Evolutionary conservation across 2,329 filamentous ascomycete species (phyloP).

Genomic region (Alternaria angustiovoidea): DNA sequence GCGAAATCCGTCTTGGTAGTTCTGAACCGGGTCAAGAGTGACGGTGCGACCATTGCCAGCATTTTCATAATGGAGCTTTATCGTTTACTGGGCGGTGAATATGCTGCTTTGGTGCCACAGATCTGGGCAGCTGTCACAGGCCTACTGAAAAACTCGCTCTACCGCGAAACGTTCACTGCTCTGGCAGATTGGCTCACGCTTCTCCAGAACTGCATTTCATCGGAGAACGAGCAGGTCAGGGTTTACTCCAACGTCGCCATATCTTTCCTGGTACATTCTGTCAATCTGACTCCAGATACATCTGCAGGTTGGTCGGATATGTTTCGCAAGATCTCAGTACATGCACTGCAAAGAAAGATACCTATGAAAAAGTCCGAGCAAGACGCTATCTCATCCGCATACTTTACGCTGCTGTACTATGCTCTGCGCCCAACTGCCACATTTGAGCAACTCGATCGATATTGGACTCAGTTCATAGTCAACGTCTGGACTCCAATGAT

Average conservation of each 20-base stretch:
- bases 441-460: constrained; percentile 71
- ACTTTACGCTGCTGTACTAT: constrained; percentile 64
- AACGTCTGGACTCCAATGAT: constrained; percentile 63
- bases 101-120: constrained; percentile 75
- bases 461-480: constrained; percentile 80
- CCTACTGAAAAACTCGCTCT: constrained; percentile 70
- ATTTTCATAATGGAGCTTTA: constrained; percentile 73
- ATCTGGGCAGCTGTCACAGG: constrained; percentile 88
- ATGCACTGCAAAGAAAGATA: constrained; percentile 53
- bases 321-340: constrained; percentile 36
- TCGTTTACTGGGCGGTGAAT: constrained; percentile 64
- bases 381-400: constrained; percentile 71
- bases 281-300: constrained; percentile 69
- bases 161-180: constrained; percentile 73
- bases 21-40: constrained; percentile 65
- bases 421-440: constrained; percentile 73
- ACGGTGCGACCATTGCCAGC: constrained; percentile 61
- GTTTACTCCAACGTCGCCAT: constrained; percentile 81
- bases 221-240: constrained; percentile 69
- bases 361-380: constrained; percentile 71
- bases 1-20: constrained; percentile 73
- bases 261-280: constrained; percentile 81
- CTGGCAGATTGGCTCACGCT: constrained; percentile 78
- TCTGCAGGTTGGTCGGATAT: constrained; percentile 53
- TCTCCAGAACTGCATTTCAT: constrained; percentile 85